phyloP scores from a whole-genome alignment of 768 basidiomycete genomes.

The Chlorophyllum brunneum region DNA sequence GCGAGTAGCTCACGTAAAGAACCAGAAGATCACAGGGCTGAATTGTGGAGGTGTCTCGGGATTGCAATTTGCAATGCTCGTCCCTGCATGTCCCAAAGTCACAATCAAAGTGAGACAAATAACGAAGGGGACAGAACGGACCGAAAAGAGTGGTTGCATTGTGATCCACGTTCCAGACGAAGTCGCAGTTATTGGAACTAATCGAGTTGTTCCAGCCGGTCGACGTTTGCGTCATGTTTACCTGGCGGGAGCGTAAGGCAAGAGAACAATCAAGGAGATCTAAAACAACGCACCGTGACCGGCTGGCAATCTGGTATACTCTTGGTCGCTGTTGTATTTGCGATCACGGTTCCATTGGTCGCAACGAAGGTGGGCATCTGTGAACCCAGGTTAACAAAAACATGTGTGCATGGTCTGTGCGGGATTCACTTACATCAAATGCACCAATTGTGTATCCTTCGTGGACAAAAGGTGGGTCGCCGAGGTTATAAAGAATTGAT shows the following conservation, averaged over 20 bases:
- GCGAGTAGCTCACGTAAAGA: conserved; percentile 35
- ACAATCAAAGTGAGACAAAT: not conserved
- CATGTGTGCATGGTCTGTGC: not conserved
- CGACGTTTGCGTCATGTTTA: conserved; percentile 29
- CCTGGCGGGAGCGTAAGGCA: conserved; percentile 21
- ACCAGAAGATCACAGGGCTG: conserved; percentile 53
- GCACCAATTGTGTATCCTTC: conserved; percentile 41
- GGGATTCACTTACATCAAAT: conserved; percentile 34
- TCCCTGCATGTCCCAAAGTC: conserved; percentile 20
- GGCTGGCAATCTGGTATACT: conserved; percentile 40
- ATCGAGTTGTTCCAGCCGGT: conserved; percentile 43
- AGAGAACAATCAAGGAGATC: not conserved
- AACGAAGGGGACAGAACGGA: conserved; percentile 6
- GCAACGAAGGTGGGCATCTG: conserved; percentile 35
- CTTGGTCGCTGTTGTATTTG: conserved; percentile 46
- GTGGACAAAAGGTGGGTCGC: conserved; percentile 42
- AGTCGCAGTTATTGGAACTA: conserved; percentile 34
- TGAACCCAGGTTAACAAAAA: not conserved
- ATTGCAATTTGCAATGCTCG: conserved; percentile 26
- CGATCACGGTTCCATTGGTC: conserved; percentile 43
- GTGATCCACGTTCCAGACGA: conserved; percentile 37
- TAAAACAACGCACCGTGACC: conserved; percentile 26
- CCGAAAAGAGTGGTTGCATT: conserved; percentile 41
- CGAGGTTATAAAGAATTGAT: conserved; percentile 41
- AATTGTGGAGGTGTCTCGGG: conserved; percentile 29